Evolutionary conservation across 2,329 filamentous ascomycete genomes (phyloP), one percentile per base, ranked within the genome.

Genomic region (Tympanopsis confertula): DNA sequence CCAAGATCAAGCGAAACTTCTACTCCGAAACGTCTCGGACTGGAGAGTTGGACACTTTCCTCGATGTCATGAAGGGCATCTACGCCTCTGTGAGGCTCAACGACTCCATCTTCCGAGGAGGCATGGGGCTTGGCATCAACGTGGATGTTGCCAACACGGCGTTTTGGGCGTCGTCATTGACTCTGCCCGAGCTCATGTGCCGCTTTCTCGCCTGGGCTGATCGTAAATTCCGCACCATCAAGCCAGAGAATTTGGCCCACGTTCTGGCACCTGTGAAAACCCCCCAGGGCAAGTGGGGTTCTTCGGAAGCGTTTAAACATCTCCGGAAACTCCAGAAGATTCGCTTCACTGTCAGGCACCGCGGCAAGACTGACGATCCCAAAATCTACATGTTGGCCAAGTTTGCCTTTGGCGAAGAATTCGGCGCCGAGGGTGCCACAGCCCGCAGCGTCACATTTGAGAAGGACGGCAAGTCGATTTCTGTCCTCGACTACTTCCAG

Each of bases 111-210:
- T 10, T 10, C 7, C 7, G n/a, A n/a, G 40, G 48, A 13, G 55
- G 60, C 38, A 63, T 62, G 30, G 57, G 56, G 13, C 59, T 82
- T n/a, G 62, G 74, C 0, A 59, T 82, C 48, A 82, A 81, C 42
- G 63, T 81, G 13, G 78, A 82, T 44, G 74, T 81, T 7, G 74
- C 77, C 22, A 79, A 81, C 41, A 68, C 71, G 3, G 75, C 71
- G 20, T 82, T 82, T 57, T 82, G 71, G 67, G 64, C 63, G n/a
- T 39, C 52, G 4, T 46, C 48, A 13, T 48, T 50, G 10, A 38
- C 61, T 1, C 35, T 36, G 2, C 26, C 39, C 3, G 39, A 7
- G 7, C 22, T 26, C 22, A n/a, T 26, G 22, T 7, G 7, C 22
- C 7, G n/a, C 22, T 26, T 10, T n/a, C 22, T 26, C 22, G 22